Base-by-base conservation (phyloP, 805 yeast species). In the Metschnikowia borealis region DNA sequence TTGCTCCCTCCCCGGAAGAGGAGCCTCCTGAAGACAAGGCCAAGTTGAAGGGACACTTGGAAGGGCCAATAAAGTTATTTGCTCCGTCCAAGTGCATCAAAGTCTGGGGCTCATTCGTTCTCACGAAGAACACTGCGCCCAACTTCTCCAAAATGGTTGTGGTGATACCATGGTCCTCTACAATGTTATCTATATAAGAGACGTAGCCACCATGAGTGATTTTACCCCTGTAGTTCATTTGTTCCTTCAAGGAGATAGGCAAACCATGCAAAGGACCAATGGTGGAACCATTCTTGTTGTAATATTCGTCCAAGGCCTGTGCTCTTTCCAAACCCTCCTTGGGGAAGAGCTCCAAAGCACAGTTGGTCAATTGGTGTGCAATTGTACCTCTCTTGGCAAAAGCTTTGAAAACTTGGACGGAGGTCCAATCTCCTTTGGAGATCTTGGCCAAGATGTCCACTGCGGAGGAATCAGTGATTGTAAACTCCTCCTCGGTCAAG, bases 1-100 rank as follows among this genome's bases (percentile, higher is more conserved):
- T 62, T 0, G 86, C 82, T 55, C 88, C 87, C 63, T 84, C 89
- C 53, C 89, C 89, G 37, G 86, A 84, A 3, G 87, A 81, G 0
- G 86, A 81, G n/a, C 89, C 89, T 54, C 89, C 89, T 2, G 85
- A 75, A 17, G 85, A 78, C 51, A 83, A 69, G 23, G 74, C 66
- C 36, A 82, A 70, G 56, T 84, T 84, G 65, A 70, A 67, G 0
- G 87, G 80, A 61, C 84, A 84, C 61, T 78, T 70, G 5, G 86
- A 73, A 54, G 81, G 70, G 5, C 87, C 88, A 40, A 71, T 75
- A 59, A 84, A 73, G 66, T 80, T 80, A 64, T 83, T 82, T 59
- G 73, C 69, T 21, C 87, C 78, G 62, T 82, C 85, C 61, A 82
- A 67, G 57, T 84, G 88, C 89, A 84, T 84, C 62, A 84, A 68